Percentiles rank a stretch among this genome's conserved stretches.
Evolutionary conservation across 2,329 filamentous ascomycete species (phyloP).

Genomic region (Pyricularia sp.): DNA sequence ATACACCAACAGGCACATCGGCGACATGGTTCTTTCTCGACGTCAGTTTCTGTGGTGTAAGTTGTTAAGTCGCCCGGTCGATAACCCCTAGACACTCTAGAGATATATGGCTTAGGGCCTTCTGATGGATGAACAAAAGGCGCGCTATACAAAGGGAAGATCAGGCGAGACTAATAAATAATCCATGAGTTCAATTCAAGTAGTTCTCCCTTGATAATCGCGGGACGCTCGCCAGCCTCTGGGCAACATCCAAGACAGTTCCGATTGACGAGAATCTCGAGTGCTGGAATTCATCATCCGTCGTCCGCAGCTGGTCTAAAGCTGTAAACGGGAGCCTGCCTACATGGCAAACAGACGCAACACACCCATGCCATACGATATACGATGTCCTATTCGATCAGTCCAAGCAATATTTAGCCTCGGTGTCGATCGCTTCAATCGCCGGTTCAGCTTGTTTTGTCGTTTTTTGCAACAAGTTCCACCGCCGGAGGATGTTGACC

Average conservation of each 20-base stretch:
- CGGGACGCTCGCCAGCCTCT: constrained; percentile 30
- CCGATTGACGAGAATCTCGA: constrained; percentile 25
- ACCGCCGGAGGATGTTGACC: constrained; percentile 39
- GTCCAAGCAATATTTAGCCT: constrained; percentile 42
- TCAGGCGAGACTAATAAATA: no score
- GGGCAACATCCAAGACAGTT: constrained; percentile 25
- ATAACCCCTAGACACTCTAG: no score
- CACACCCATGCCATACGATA: constrained; percentile 39
- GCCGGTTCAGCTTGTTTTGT: constrained; percentile 40
- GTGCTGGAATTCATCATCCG: constrained; percentile 43
- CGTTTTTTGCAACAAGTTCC: constrained; percentile 35
- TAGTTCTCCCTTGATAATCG: constrained; percentile 37
- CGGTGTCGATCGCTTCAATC: constrained; percentile 41
- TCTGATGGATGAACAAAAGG: no score
- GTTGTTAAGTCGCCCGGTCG: no score
- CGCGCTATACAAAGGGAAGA: no score
- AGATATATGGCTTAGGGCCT: no score
- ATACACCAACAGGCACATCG: constrained; percentile 23
- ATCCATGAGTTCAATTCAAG: no score
- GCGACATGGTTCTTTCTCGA: constrained; percentile 46
- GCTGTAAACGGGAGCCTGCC: constrained; percentile 25
- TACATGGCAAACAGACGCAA: constrained; percentile 39
- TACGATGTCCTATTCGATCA: constrained; percentile 42
- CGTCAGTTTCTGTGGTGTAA: constrained; percentile 42
- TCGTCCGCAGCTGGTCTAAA: constrained; percentile 29